Percentiles rank a stretch among this genome's conserved stretches.
Evolutionary conservation across 768 basidiomycete genomes (phyloP).

Genomic region (Suillus subalutaceus): DNA sequence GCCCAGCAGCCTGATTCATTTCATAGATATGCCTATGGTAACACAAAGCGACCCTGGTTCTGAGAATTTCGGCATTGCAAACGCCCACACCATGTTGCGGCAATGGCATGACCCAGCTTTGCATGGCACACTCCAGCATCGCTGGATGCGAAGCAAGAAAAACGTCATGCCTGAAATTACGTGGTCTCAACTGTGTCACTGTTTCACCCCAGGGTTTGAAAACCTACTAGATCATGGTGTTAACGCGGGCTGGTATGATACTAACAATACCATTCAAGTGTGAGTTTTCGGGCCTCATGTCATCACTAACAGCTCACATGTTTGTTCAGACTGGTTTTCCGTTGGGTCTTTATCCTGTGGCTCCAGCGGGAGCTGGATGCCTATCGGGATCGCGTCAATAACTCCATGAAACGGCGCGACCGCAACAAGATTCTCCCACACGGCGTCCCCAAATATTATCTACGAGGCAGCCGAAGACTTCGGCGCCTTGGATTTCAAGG

Average conservation of each 20-base stretch:
- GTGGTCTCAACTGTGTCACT: constrained; percentile 39
- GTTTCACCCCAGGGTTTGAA: constrained; percentile 42
- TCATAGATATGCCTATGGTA: constrained; percentile 38
- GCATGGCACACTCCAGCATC: no score
- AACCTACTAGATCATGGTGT: constrained; percentile 35
- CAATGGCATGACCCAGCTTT: constrained; percentile 45
- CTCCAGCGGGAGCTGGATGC: constrained; percentile 11
- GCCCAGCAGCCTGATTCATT: constrained; percentile 5
- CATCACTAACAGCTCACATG: constrained; percentile 20
- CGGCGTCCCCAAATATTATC: constrained; percentile 42
- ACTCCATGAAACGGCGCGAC: constrained; percentile 3
- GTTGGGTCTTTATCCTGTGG: constrained; percentile 34
- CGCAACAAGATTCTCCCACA: constrained; percentile 34
- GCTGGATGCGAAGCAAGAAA: constrained; percentile 36
- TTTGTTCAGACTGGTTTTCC: constrained; percentile 33
- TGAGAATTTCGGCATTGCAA: constrained; percentile 49
- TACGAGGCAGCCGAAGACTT: constrained; percentile 29
- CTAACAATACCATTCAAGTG: constrained; percentile 28
- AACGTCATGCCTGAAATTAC: constrained; percentile 44
- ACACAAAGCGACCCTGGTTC: constrained; percentile 48
- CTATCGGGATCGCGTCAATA: constrained; percentile 8
- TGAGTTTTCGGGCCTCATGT: constrained; percentile 11
- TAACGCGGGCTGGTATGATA: constrained; percentile 32
- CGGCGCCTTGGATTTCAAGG: constrained; percentile 38
- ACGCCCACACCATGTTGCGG: constrained; percentile 41